phyloP scores from a whole-genome alignment of 2,329 filamentous ascomycete genomes.

The Colletotrichum lupini region DNA sequence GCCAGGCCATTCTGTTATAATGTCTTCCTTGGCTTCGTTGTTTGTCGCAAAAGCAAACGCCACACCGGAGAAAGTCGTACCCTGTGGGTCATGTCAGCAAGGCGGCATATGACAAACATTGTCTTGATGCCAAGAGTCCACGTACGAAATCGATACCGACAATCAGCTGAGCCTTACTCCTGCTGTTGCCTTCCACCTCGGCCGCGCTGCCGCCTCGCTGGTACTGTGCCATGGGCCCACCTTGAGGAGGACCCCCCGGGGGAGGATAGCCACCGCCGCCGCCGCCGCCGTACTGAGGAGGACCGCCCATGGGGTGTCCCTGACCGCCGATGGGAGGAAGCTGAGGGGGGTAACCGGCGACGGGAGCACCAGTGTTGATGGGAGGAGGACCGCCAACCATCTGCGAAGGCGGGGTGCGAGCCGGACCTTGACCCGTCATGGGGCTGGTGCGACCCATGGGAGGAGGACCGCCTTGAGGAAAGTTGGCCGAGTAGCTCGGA shows the following conservation, averaged over 20 bases:
- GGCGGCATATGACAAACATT: neutral
- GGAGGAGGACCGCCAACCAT: conserved; percentile 74
- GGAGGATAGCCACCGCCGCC: conserved; percentile 61
- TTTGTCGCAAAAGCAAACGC: conserved; percentile 98
- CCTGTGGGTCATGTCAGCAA: conserved; percentile 60
- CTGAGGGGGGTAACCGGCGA: conserved; percentile 69
- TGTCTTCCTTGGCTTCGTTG: conserved; percentile 97
- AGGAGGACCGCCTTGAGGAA: conserved; percentile 57
- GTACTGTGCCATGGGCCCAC: conserved; percentile 46
- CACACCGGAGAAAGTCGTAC: conserved; percentile 97
- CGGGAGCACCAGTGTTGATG: conserved; percentile 72
- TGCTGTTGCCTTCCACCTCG: conserved; percentile 88
- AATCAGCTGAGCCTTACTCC: conserved; percentile 96
- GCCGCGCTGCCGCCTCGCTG: conserved; percentile 61
- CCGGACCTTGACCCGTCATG: conserved; percentile 57
- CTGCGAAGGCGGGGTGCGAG: conserved; percentile 68
- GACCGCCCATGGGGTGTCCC: conserved; percentile 49
- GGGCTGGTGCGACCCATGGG: conserved; percentile 66
- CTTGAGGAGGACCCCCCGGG: conserved; percentile 47
- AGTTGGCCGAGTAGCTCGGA: conserved; percentile 72
- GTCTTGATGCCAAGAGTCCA: conserved; percentile 19
- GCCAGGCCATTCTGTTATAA: conserved; percentile 98
- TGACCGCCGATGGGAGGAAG: conserved; percentile 52
- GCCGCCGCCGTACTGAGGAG: conserved; percentile 57
- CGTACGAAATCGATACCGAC: conserved; percentile 98